phyloP scores from a whole-genome alignment of 1,139 yeast genomes.

The Casaregolazyma suthepensis region DNA sequence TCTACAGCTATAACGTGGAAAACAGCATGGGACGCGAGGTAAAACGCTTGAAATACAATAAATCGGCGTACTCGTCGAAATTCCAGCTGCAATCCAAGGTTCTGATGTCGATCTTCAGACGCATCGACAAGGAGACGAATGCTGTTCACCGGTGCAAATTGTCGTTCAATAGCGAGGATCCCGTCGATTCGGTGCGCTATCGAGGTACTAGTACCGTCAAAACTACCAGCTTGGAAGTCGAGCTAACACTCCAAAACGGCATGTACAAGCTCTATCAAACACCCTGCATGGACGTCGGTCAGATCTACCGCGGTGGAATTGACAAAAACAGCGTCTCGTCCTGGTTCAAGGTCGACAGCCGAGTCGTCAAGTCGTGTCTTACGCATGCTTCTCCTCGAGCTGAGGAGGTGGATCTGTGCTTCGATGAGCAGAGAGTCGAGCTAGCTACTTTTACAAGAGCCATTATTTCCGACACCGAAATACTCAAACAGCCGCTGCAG shows the following conservation, averaged over 20 bases:
- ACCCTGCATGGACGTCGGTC: constrained; percentile 23
- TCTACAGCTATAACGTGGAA: constrained; percentile 10
- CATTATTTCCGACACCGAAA: constrained; percentile 20
- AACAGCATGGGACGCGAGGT: not conserved
- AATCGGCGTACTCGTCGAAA: constrained; percentile 7
- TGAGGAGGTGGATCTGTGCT: constrained; percentile 27
- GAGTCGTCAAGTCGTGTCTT: constrained; percentile 22
- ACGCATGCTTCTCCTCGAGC: constrained; percentile 28
- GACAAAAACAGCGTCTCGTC: constrained; percentile 18
- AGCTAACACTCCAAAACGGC: constrained; percentile 18
- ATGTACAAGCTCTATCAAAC: constrained; percentile 25
- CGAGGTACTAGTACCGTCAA: constrained; percentile 9
- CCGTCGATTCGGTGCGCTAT: not conserved
- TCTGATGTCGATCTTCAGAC: constrained; percentile 18
- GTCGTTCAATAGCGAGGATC: constrained; percentile 7
- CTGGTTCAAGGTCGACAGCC: constrained; percentile 23
- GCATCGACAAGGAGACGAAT: constrained; percentile 19
- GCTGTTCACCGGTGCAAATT: constrained; percentile 14
- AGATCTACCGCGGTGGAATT: constrained; percentile 20
- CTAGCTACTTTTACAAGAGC: constrained; percentile 27
- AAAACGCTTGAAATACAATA: constrained; percentile 5
- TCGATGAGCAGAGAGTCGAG: constrained; percentile 17
- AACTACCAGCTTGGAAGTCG: constrained; percentile 15
- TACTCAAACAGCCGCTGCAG: constrained; percentile 28
- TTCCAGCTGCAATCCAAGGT: constrained; percentile 21